Evolutionary conservation across 148 eudicot species (phyloP).

Genomic region (Silene conica): DNA sequence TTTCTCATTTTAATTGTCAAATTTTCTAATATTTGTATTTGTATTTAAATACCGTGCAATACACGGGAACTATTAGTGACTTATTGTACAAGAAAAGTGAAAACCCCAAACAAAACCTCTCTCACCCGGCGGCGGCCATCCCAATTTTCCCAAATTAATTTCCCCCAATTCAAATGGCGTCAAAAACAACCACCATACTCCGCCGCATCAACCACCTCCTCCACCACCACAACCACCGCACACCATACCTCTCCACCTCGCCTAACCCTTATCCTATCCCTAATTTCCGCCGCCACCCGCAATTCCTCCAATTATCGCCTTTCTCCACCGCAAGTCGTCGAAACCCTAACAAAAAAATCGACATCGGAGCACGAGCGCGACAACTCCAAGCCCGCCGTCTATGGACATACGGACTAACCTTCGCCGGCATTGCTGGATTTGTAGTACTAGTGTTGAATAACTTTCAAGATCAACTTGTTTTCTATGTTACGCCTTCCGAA

Average conservation of each 20-base stretch:
- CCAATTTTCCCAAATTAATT: no score
- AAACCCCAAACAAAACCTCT: background rate
- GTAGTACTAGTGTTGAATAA: slow-evolving; percentile 64
- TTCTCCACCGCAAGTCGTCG: slow-evolving; percentile 46
- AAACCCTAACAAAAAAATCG: slow-evolving; percentile 29
- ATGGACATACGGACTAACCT: slow-evolving; percentile 80
- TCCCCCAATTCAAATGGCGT: background rate
- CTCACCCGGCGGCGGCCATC: no score
- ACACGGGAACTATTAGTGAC: no score
- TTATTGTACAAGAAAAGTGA: background rate
- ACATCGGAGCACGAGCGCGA: slow-evolving; percentile 82
- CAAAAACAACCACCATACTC: slow-evolving; percentile 4
- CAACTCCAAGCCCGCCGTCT: slow-evolving; percentile 78
- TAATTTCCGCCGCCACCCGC: slow-evolving; percentile 14
- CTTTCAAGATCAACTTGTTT: slow-evolving; percentile 78
- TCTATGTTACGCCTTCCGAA: slow-evolving; percentile 78
- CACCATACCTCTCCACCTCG: slow-evolving; percentile 28
- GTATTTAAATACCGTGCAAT: no score
- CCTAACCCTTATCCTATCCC: background rate
- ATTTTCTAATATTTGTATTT: no score
- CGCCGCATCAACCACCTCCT: slow-evolving; percentile 35
- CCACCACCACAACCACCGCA: slow-evolving; percentile 32
- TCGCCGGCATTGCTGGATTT: slow-evolving; percentile 78
- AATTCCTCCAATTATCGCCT: slow-evolving; percentile 24
- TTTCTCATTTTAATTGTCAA: no score